Percentiles rank a stretch among this genome's conserved stretches.
These are phyloP conservation scores for Alternaria hordeiaustralica DNA, from an alignment of 2,329 filamentous ascomycete species.

Conservation along the genomic window DNA sequence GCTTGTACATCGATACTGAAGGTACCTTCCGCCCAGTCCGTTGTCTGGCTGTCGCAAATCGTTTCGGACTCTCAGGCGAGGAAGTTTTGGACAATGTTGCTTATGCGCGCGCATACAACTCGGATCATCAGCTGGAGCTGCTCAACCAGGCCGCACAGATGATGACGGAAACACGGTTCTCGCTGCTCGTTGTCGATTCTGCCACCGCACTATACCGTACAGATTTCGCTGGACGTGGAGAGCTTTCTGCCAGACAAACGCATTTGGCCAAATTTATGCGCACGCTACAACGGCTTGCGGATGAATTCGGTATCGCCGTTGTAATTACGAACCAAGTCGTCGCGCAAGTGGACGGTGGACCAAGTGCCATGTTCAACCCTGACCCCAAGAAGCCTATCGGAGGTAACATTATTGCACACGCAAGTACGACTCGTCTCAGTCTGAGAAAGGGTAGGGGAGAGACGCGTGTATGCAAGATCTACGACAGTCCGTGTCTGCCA, in stretches of 20 bases:
- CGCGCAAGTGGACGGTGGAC: conserved; percentile 95
- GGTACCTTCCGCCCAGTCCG: conserved; percentile 93
- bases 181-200: conserved; percentile 92
- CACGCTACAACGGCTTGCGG: conserved; percentile 76
- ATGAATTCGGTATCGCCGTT: conserved; percentile 92
- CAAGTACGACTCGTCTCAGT: conserved; percentile 91
- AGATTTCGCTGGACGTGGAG: conserved; percentile 94
- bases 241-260: conserved; percentile 90
- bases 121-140: conserved; percentile 93
- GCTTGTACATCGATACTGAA: conserved; percentile 97
- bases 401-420: conserved; percentile 98
- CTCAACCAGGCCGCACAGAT: conserved; percentile 94
- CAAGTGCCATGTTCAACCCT: conserved; percentile 97
- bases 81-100: conserved; percentile 98
- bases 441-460: conserved; percentile 95
- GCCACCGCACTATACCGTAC: conserved; percentile 95
- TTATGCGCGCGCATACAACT: conserved; percentile 97
- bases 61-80: conserved; percentile 93
- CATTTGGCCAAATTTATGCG: conserved; percentile 90
- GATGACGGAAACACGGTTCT: conserved; percentile 99
- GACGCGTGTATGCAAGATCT: conserved; percentile 98
- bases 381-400: conserved; percentile 99
- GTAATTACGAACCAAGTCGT: conserved; percentile 99
- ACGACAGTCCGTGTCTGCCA: conserved; percentile 95
- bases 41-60: conserved; percentile 87